Base-by-base conservation (phyloP, 78 protist genomes). In the Polysphondylium violaceum region DNA sequence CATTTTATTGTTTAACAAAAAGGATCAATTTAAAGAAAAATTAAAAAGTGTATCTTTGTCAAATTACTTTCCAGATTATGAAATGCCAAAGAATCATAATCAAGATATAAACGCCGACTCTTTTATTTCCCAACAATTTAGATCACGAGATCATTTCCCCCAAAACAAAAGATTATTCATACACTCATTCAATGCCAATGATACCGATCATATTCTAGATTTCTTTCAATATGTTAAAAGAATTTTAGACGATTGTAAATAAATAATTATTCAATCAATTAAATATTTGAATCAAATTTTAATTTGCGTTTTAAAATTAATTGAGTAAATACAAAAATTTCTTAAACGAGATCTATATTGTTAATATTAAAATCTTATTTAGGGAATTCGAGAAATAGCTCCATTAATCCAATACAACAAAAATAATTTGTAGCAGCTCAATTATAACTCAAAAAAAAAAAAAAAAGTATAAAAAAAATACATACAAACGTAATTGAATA, bases 1-100 rank as follows among this genome's bases (percentile, higher is more conserved):
- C 33, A 47, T 94, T 21, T 60, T 94, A 27, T 43, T 94, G 72
- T 33, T 94, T 7, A 95, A 89, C 73, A 94, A 95, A 74, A 40
- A 38, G 44, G 95, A 95, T 56, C 87, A 83, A 23, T 93, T 94
- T 27, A 47, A 31, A 19, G 86, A 96, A 47, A 94, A 96, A 61
- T 53, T 94, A 55, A 74, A 78, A 47, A 53, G 27, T 0, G 65
- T 31, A 25, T 51, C 64, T 21, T 68, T 67, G 6, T 19, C 38
- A 0, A 56, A 23, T 8, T 56, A 67, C 55, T 81, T 65, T 31
- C 75, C 89, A 51, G 77, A 68, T 12, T 81, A 67, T 67, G 53
- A 41, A 12, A n/a, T n/a, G n/a, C n/a, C n/a, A 29, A 38, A 9
- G 11, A 44, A n/a, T 40, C 31, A 35, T 25, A 59, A 36, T 23